phyloP scores from a whole-genome alignment of 768 basidiomycete genomes.

The Pholiota microspora region DNA sequence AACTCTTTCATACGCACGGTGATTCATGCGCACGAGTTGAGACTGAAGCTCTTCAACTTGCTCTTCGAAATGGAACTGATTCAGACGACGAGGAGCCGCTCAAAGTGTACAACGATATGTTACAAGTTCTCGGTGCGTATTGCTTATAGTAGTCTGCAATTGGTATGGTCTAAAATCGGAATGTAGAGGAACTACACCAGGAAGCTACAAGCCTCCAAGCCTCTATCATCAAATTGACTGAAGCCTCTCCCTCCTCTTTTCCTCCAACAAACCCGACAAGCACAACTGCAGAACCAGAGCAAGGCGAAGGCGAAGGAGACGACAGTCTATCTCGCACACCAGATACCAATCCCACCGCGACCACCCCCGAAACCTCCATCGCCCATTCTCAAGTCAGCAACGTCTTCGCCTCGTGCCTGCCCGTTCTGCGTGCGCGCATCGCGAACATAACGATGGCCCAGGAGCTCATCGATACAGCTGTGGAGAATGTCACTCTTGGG shows the following conservation, averaged over 20 bases:
- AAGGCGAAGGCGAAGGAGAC: neutral
- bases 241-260: conserved; percentile 5
- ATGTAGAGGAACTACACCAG: conserved; percentile 24
- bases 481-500: conserved; percentile 46
- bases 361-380: conserved; percentile 15
- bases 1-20: conserved; percentile 45
- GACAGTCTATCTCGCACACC: neutral
- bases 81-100: conserved; percentile 39
- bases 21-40: conserved; percentile 40
- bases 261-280: neutral
- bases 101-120: conserved; percentile 39
- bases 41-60: conserved; percentile 42
- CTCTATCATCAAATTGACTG: conserved; percentile 24
- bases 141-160: neutral
- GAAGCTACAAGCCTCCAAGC: conserved; percentile 26
- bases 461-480: conserved; percentile 46
- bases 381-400: conserved; percentile 39
- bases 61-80: conserved; percentile 23
- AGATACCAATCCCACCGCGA: too few species aligned
- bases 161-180: conserved; percentile 4
- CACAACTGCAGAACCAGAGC: neutral
- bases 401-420: conserved; percentile 45
- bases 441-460: conserved; percentile 47
- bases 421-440: conserved; percentile 44
- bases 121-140: conserved; percentile 38